Base-by-base conservation (phyloP, 2,329 filamentous ascomycete genomes). In the Arthroderma sp. region DNA sequence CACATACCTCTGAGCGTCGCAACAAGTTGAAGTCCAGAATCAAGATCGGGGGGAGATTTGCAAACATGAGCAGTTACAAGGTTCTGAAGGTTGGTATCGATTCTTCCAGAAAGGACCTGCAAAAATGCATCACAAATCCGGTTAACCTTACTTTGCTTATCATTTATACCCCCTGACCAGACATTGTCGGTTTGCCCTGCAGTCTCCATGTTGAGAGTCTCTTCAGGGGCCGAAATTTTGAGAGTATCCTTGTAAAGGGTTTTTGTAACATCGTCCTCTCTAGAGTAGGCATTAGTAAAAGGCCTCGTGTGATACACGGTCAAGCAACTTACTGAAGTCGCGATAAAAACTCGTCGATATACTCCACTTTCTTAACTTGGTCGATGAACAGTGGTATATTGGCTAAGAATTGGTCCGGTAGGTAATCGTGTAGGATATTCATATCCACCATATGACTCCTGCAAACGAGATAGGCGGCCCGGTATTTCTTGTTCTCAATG, bases 401-500 rank as follows among this genome's bases (percentile, higher is more conserved):
- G 3, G 73, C 68, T 60, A 95, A 73, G 59, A 98, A 95, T 53
- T 93, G 84, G 33, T 80, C 73, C 0, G 89, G 86, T n/a, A 80
- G 79, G 63, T 96, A 85, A 57, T 98, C 91, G 57, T 94, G 89
- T 2, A 98, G 70, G 49, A 98, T 89, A 57, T 98, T 98, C 83
- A 96, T 88, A 57, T 98, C 91, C 1, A 98, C 91, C 53, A 93
- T 78, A 60, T 98, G 93, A 22, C 81, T 89, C 42, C 91, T 80
- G 60, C 91, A 96, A 50, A 86, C 81, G 22, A 83, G 70, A 59
- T 95, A 98, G 0, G 91, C 91, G 42, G 77, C 78, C 40, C 75
- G 77, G 57, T 95, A 98, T 55, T 91, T 78, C 60, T 83, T 84
- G 30, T 75, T 70, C 44, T 87, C 82, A 42, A 98, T 85, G 42